Evolutionary conservation across 1,284 basidiomycete species (phyloP), one percentile per base, ranked within the genome.

Genomic region (Ceratobasidium sp.): DNA sequence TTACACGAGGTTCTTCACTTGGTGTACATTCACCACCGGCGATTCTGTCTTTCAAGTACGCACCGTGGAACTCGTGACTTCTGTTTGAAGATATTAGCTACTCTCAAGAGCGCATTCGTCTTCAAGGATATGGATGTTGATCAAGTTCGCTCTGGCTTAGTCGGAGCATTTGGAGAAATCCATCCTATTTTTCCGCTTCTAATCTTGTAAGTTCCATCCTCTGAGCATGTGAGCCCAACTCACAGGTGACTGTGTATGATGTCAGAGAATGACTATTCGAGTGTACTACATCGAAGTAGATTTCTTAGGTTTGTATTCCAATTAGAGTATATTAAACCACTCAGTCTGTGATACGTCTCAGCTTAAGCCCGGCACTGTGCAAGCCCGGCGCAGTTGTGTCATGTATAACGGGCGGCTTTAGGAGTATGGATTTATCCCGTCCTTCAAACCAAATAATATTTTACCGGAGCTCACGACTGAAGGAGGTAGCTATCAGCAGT

Each of bases 1-100:
- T n/a, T 52, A n/a, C 50, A 52, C 50, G 50, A 52, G 20, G n/a
- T 52, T n/a, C 50, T 52, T n/a, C 50, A 52, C 20, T n/a, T 52
- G 50, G 50, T 52, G 20, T 52, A 52, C 20, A n/a, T 20, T 13
- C 50, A 52, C 20, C 50, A 52, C 20, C 50, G 50, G 6, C 13
- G 50, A 52, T 52, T 52, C 20, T n/a, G 50, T n/a, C 50, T 52
- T n/a, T 20, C 50, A n/a, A 52, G 50, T n/a, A 52, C 50, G 50
- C 50, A 52, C 20, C 50, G 50, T 52, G 50, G 50, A 20, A 20
- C 50, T n/a, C 50, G 50, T 52, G 50, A 52, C 20, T 52, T 52
- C 50, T 52, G 50, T 20, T 52, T 52, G 50, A 52, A n/a, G 20
- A 20, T 52, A 20, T 20, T 52, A n/a, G 50, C 13, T 7, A 52